Evolutionary conservation across 2,329 filamentous ascomycete genomes (phyloP).

Genomic region (Stachybotrys chartarum): DNA sequence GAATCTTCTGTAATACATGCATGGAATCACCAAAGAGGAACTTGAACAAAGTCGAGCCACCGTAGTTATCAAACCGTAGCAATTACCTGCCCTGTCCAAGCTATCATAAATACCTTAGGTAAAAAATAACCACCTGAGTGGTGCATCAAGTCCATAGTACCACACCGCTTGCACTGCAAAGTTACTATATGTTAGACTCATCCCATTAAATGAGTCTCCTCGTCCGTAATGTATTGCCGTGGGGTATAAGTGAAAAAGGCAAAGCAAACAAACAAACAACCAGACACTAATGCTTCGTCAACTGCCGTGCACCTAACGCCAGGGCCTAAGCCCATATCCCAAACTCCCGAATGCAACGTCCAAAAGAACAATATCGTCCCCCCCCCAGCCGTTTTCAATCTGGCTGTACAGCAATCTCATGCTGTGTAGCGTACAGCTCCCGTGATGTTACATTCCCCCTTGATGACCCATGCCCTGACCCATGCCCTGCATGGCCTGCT

Average conservation of each 20-base stretch:
- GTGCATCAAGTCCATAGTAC: too few relatives aligned
- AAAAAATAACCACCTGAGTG: too few relatives aligned
- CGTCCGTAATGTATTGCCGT: neutral
- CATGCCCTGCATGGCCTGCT: conserved; percentile 34
- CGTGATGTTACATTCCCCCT: conserved; percentile 34
- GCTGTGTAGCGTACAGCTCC: neutral
- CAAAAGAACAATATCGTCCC: neutral
- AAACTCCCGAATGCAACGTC: neutral
- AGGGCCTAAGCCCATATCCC: neutral
- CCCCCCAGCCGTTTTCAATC: neutral
- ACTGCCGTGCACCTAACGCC: neutral
- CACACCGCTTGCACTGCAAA: neutral
- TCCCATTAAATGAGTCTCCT: neutral
- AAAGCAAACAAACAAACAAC: too few relatives aligned
- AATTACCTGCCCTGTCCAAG: too few relatives aligned
- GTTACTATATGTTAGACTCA: neutral
- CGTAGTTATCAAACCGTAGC: too few relatives aligned
- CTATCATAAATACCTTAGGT: too few relatives aligned
- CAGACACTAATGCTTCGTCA: neutral
- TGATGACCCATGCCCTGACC: conserved; percentile 46
- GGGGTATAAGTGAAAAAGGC: neutral
- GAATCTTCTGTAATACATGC: too few relatives aligned
- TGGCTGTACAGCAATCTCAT: neutral
- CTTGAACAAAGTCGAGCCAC: too few relatives aligned
- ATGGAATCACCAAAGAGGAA: too few relatives aligned